Conservation (phyloP, 202 grass and related monocot species). For the Brachypodium distachyon region DNA sequence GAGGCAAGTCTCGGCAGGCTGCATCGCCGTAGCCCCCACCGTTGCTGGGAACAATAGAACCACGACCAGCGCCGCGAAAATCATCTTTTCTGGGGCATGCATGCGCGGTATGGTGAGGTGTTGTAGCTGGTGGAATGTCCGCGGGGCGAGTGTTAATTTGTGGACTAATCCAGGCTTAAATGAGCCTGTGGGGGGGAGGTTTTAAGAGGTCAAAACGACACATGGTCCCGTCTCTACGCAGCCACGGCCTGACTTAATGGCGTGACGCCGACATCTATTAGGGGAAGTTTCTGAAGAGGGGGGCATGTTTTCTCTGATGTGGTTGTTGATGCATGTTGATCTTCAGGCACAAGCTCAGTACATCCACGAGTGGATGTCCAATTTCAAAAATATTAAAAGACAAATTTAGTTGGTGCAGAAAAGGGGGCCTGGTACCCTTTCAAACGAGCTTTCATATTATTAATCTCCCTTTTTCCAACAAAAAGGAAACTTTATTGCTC, state of each 20-base stretch:
- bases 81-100: not conserved
- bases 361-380: not conserved
- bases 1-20: conserved; percentile 10
- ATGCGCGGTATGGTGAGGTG: not conserved
- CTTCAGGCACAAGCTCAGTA: conserved; percentile 22
- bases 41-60: not conserved
- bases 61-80: not conserved
- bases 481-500: too few species aligned
- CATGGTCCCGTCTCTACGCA: not conserved
- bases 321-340: conserved; percentile 30
- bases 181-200: not conserved
- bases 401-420: not conserved
- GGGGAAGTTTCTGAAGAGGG: not conserved
- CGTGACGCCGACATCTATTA: not conserved
- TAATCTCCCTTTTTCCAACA: not conserved
- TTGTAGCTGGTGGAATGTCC: not conserved
- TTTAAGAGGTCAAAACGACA: not conserved
- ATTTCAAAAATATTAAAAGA: too few species aligned
- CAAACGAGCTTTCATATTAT: not conserved
- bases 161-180: conserved; percentile 12
- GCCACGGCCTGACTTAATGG: not conserved
- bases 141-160: not conserved
- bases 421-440: not conserved
- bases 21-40: conserved; percentile 10
- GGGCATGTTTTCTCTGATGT: not conserved